Percentiles rank a stretch among this genome's conserved stretches.
Evolutionary conservation across 805 yeast genomes (phyloP).

Genomic region (Wickerhamomyces canadensis): DNA sequence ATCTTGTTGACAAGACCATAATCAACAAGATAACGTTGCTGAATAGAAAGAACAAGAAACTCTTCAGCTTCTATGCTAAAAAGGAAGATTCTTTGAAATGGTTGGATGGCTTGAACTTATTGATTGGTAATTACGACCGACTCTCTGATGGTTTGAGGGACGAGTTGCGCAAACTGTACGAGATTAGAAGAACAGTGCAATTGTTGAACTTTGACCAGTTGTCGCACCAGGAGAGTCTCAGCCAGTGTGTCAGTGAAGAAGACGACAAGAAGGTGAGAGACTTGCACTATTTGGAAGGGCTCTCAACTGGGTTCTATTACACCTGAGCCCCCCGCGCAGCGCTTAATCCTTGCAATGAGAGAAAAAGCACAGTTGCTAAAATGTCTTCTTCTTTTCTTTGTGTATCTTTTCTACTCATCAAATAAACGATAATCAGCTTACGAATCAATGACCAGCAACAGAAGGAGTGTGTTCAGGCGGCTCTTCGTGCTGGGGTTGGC

Average conservation of each 20-base stretch:
- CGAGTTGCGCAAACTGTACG: slow-evolving; percentile 39
- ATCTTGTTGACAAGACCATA: slow-evolving; percentile 50
- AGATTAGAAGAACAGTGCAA: slow-evolving; percentile 45
- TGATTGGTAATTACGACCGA: slow-evolving; percentile 31
- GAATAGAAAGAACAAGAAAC: slow-evolving; percentile 34
- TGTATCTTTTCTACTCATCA: too few species aligned
- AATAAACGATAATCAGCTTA: too few species aligned
- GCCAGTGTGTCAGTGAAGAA: not conserved
- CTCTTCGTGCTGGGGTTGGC: too few species aligned
- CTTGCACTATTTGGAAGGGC: slow-evolving; percentile 12
- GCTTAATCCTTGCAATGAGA: too few species aligned
- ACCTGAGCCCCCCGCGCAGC: too few species aligned
- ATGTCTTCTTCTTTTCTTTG: too few species aligned
- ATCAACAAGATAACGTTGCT: slow-evolving; percentile 51
- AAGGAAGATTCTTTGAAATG: slow-evolving; percentile 63
- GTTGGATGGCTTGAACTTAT: slow-evolving; percentile 69
- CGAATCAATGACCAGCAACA: too few species aligned
- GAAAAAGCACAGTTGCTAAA: too few species aligned
- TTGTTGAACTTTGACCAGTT: slow-evolving; percentile 27
- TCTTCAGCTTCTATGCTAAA: slow-evolving; percentile 64
- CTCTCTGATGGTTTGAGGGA: slow-evolving; percentile 38
- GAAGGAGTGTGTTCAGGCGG: too few species aligned
- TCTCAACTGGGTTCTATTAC: slow-evolving; percentile 18
- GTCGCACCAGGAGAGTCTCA: slow-evolving; percentile 11
- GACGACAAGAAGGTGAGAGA: slow-evolving; percentile 7